Evolutionary conservation across 805 yeast genomes (phyloP).

Genomic region (Sugiyamaella smithiae): DNA sequence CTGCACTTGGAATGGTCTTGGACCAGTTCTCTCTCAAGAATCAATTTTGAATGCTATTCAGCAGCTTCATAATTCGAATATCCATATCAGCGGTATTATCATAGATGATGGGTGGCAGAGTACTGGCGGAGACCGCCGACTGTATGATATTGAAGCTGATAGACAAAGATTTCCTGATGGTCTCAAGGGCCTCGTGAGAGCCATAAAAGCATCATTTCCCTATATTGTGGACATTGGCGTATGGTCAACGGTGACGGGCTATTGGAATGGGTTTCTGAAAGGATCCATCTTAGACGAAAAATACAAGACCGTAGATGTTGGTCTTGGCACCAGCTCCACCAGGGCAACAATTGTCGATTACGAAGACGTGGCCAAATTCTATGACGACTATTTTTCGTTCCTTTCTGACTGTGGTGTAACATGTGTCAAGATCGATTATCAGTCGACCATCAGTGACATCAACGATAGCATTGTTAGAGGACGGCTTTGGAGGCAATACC

Average conservation of each 20-base stretch:
- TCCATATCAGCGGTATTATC: conserved; percentile 25
- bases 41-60: conserved; percentile 24
- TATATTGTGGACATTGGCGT: conserved; percentile 32
- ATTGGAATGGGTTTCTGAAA: conserved; percentile 32
- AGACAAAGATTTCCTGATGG: conserved; percentile 29
- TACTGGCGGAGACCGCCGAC: conserved; percentile 22
- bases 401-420: conserved; percentile 27
- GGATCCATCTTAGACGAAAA: conserved; percentile 25
- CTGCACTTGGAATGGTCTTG: conserved; percentile 36
- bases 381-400: conserved; percentile 29
- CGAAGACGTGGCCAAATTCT: conserved; percentile 22
- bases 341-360: conserved; percentile 4
- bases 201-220: conserved; percentile 20
- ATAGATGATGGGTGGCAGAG: conserved; percentile 36
- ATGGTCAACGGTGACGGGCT: conserved; percentile 35
- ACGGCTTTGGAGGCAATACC: conserved; percentile 24
- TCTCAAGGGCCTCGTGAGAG: conserved; percentile 26
- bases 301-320: conserved; percentile 18
- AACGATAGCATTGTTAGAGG: conserved; percentile 16
- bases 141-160: conserved; percentile 27
- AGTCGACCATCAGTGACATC: conserved; percentile 28
- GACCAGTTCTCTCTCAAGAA: conserved; percentile 25
- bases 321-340: conserved; percentile 5
- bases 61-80: conserved; percentile 24
- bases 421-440: conserved; percentile 32